phyloP scores from a whole-genome alignment of 768 basidiomycete genomes.

The Mycena capillaripes region DNA sequence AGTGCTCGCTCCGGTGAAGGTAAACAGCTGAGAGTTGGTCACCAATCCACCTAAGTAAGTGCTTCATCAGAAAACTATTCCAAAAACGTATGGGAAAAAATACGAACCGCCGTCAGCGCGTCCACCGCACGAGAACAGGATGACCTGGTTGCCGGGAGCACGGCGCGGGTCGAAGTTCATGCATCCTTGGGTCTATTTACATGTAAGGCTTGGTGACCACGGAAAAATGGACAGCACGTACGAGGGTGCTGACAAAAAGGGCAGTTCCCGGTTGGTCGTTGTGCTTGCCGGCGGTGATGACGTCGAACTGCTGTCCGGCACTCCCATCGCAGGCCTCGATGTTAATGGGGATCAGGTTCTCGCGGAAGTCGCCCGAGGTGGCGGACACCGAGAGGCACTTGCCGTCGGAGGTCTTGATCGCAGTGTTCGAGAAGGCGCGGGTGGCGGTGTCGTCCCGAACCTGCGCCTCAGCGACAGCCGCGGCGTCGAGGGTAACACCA shows the following conservation, averaged over 20 bases:
- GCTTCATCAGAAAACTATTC: neutral
- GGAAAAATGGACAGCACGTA: neutral
- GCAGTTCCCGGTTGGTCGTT: conserved; percentile 38
- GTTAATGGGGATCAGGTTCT: conserved; percentile 39
- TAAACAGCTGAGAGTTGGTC: conserved; percentile 41
- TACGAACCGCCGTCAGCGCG: conserved; percentile 40
- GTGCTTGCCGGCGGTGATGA: conserved; percentile 40
- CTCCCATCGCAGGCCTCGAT: conserved; percentile 34
- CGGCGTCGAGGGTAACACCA: conserved; percentile 22
- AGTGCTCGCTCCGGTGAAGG: conserved; percentile 23
- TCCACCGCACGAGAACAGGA: conserved; percentile 44
- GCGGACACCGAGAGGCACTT: conserved; percentile 37
- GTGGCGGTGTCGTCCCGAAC: conserved; percentile 41
- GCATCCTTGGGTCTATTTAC: conserved; percentile 39
- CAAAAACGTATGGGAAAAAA: neutral
- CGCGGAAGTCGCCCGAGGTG: conserved; percentile 39
- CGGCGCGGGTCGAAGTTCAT: conserved; percentile 42
- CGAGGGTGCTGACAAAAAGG: conserved; percentile 39
- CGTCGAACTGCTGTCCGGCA: conserved; percentile 39
- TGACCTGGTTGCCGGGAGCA: conserved; percentile 39
- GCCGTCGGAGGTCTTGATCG: conserved; percentile 38
- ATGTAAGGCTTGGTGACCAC: neutral
- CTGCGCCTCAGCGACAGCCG: conserved; percentile 37
- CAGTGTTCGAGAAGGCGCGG: conserved; percentile 37
- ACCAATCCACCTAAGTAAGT: conserved; percentile 24